Conservation (phyloP, 768 basidiomycete genomes). For the Trametes cinnabarina region DNA sequence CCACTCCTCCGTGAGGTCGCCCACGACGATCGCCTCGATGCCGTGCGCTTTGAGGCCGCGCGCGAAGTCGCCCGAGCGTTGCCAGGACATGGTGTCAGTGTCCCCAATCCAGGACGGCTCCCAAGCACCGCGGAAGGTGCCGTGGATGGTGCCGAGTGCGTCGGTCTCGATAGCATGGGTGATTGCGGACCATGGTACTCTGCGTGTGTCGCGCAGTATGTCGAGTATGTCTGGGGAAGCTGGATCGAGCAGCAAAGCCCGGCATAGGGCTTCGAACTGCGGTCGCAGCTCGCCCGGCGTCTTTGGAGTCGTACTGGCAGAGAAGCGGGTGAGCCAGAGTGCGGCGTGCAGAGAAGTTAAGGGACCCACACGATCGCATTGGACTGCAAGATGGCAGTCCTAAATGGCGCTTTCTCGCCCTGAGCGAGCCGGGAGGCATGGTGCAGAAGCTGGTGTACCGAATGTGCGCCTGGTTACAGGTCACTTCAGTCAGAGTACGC, state of each 20-base stretch:
- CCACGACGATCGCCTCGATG: constrained; percentile 59
- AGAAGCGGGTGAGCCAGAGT: background rate
- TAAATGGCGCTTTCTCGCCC: constrained; percentile 58
- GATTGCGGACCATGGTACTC: constrained; percentile 49
- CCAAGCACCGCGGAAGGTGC: constrained; percentile 68
- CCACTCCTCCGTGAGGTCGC: constrained; percentile 75
- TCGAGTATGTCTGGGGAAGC: constrained; percentile 46
- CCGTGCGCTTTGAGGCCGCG: constrained; percentile 53
- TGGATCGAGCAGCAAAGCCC: constrained; percentile 54
- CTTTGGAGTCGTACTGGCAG: constrained; percentile 48
- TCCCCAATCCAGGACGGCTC: constrained; percentile 57
- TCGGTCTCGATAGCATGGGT: constrained; percentile 59
- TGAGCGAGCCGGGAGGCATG: constrained; percentile 62
- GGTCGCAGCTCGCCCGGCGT: constrained; percentile 54
- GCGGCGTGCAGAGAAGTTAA: background rate
- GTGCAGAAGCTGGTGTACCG: constrained; percentile 72
- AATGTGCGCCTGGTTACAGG: constrained; percentile 73
- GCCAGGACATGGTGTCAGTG: constrained; percentile 63
- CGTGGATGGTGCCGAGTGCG: constrained; percentile 46
- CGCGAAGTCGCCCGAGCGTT: constrained; percentile 60
- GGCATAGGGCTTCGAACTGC: constrained; percentile 65
- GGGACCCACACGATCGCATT: constrained; percentile 65
- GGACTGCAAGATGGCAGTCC: constrained; percentile 65
- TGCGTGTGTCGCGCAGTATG: constrained; percentile 47
- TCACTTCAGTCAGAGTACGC: too few species aligned